Base-by-base conservation (phyloP, 2,329 filamentous ascomycete species). In the Tolypocladium nubicola region DNA sequence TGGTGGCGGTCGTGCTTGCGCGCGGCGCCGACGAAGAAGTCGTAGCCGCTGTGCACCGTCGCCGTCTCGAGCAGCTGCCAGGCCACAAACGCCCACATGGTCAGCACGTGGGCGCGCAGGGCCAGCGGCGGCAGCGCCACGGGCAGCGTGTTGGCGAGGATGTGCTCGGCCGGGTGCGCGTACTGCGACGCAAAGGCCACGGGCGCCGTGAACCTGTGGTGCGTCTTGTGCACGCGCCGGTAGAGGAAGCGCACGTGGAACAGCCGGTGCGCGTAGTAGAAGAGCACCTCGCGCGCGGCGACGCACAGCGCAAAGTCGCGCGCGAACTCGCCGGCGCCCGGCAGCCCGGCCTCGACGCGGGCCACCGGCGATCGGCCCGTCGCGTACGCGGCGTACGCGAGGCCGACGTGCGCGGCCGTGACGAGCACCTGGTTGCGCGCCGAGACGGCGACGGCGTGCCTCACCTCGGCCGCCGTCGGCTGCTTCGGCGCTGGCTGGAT, bases 1-100 rank as follows among this genome's bases (percentile, higher is more conserved):
- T 84, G 81, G 62, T 84, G 81, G 37, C 76, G 65, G 67, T 84
- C 81, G 67, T 84, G 81, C 65, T 75, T 75, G 61, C 69, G 71
- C 0, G 79, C 79, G 56, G 64, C 73, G 57, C 72, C 73, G 59
- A 57, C 63, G 19, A 81, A 73, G 61, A 82, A 82, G 55, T 83
- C 79, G 64, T 80, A 83, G 8, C 81, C 82, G 59, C 78, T 81
- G 65, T 84, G 80, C 56, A 82, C 80, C 0, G 76, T 78, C 4
- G 73, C 70, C 50, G 81, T 82, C 65, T 82, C 77, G 2, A 78
- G 58, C 6, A 83, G 69, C 67, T 78, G 76, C 16, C 70, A 72
- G 0, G 70, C 74, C 49, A 81, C 60, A 59, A 80, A 83, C 1
- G 66, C 60, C 77, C 78, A 81, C 63, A 79, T 72, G 0, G 79